These are phyloP conservation scores for Sphaceloma murrayae DNA, from an alignment of 2,329 filamentous ascomycete genomes.

Conservation along the genomic window DNA sequence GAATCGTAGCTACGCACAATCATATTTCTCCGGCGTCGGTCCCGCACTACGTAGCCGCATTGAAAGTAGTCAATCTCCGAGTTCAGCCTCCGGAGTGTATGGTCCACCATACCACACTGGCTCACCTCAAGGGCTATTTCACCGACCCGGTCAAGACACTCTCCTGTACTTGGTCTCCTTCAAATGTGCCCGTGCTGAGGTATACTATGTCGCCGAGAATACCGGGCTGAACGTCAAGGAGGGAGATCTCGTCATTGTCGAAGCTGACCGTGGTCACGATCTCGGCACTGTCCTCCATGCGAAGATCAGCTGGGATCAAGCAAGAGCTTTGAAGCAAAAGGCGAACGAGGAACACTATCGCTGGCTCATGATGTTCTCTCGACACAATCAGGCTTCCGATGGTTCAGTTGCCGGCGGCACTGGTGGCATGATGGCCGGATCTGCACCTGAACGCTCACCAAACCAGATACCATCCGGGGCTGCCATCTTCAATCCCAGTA, in stretches of 20 bases:
- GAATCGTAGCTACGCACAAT: slow-evolving; percentile 18
- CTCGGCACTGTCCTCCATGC: slow-evolving; percentile 84
- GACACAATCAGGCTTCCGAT: slow-evolving; percentile 29
- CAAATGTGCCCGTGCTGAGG: slow-evolving; percentile 89
- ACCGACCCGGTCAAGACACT: slow-evolving; percentile 48
- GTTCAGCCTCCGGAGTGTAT: slow-evolving; percentile 25
- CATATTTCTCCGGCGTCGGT: slow-evolving; percentile 20
- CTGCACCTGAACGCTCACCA: slow-evolving; percentile 27
- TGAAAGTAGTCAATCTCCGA: slow-evolving; percentile 18
- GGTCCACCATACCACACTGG: slow-evolving; percentile 23
- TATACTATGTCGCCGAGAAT: slow-evolving; percentile 94
- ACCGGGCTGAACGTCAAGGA: slow-evolving; percentile 83
- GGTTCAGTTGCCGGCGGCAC: slow-evolving; percentile 13
- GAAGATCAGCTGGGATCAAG: slow-evolving; percentile 77
- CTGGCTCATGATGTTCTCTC: slow-evolving; percentile 96
- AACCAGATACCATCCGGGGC: background rate
- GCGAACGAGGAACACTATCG: slow-evolving; percentile 94
- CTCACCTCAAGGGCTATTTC: slow-evolving; percentile 22
- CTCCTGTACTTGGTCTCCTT: slow-evolving; percentile 81
- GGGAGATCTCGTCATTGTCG: slow-evolving; percentile 92
- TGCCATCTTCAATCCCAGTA: slow-evolving; percentile 15
- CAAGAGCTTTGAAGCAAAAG: slow-evolving; percentile 81
- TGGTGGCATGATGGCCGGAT: slow-evolving; percentile 50
- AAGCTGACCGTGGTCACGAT: slow-evolving; percentile 92
- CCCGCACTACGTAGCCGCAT: slow-evolving; percentile 19